These are phyloP conservation scores for Nemania abortiva DNA, from an alignment of 2,329 filamentous ascomycete genomes.

Conservation along the genomic window DNA sequence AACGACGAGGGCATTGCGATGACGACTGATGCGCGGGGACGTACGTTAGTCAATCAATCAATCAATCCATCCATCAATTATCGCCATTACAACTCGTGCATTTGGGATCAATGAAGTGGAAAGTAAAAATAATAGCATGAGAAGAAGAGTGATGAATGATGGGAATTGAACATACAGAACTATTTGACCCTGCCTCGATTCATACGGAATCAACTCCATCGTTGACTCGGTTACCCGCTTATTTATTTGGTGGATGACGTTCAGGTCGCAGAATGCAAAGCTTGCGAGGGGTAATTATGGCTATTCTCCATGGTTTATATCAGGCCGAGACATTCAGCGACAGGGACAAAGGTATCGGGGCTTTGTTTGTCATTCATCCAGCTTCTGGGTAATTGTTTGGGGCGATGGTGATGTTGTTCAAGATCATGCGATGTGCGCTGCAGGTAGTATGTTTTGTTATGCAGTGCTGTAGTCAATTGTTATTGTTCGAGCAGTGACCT, in stretches of 20 bases:
- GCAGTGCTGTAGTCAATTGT: background rate
- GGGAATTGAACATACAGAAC: slow-evolving; percentile 73
- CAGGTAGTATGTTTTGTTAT: background rate
- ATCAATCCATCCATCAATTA: background rate
- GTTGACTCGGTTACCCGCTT: slow-evolving; percentile 37
- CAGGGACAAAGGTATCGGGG: slow-evolving; percentile 1
- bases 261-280: slow-evolving; percentile 29
- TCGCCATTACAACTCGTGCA: background rate
- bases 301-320: slow-evolving; percentile 36
- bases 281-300: slow-evolving; percentile 27
- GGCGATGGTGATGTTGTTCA: slow-evolving; percentile 6
- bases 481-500: background rate
- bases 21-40: slow-evolving; percentile 70
- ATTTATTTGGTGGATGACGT: slow-evolving; percentile 10
- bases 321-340: slow-evolving; percentile 11
- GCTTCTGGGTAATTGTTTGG: background rate
- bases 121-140: background rate
- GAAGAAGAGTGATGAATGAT: background rate
- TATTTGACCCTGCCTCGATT: slow-evolving; percentile 78
- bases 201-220: slow-evolving; percentile 82
- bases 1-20: slow-evolving; percentile 91
- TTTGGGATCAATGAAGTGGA: background rate
- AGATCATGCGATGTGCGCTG: slow-evolving; percentile 15
- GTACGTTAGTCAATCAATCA: slow-evolving; percentile 25
- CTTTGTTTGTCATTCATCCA: slow-evolving; percentile 21